Base-by-base conservation (phyloP, 306 rosid genomes). In the Spatholobus suberectus region DNA sequence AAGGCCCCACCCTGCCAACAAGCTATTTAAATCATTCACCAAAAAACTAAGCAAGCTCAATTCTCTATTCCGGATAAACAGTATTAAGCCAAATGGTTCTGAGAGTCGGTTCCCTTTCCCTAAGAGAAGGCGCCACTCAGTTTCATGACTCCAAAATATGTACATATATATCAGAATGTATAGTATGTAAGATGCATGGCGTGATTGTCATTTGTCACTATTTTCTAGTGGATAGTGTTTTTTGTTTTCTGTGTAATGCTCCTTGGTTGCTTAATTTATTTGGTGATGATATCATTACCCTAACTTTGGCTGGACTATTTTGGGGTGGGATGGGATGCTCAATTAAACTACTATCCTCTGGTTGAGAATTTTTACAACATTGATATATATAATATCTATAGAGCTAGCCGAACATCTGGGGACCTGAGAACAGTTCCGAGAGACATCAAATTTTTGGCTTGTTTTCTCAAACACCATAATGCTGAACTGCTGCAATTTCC, bases 61-160 rank as follows among this genome's bases (percentile, higher is more conserved):
- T 89, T 80, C 89, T 34, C 47, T 92, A 54, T 96, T 96, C 85
- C 79, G 92, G 92, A 87, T 94, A 9, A 90, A 87, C 68, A 84
- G 92, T 18, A 76, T 90, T 32, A 92, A 72, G 81, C 85, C 88
- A 6, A 73, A 63, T 20, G 72, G 51, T 74, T 91, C 93, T 0
- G 98, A 96, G 63, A 80, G 85, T 35, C 79, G 97, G 73, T 96
- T 96, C 78, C 97, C 90, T 43, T 96, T 96, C 67, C 97, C 92
- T 76, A 96, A 89, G 86, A 83, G 99, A 82, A 90, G 97, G 89
- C 97, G 98, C 20, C 98, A 94, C 87, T 94, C 99, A 15, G 97
- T 96, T 88, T 92, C 99, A 35, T 96, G 89, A 67, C 9, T 65
- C 69, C 66, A 83, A 38, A 80, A 71, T 29, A 80, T 85, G 87